These are phyloP conservation scores for Galium porrigens DNA, from an alignment of 305 asterid genomes.

Conservation along the genomic window DNA sequence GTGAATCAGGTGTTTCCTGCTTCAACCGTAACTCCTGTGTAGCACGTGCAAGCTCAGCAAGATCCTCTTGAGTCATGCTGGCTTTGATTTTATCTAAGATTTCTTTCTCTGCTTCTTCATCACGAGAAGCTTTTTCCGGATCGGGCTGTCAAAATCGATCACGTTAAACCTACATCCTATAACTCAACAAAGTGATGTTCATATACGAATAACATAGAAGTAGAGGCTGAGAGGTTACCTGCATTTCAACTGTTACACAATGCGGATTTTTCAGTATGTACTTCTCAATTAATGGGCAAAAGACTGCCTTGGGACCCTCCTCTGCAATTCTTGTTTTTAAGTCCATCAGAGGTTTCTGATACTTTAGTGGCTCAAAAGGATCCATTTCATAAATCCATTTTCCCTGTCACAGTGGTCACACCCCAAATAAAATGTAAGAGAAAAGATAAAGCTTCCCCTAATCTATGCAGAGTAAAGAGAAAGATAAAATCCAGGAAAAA, in stretches of 20 bases:
- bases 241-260: constrained; percentile 85
- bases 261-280: constrained; percentile 69
- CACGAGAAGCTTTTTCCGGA: constrained; percentile 78
- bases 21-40: constrained; percentile 73
- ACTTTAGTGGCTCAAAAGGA: constrained; percentile 84
- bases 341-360: constrained; percentile 67
- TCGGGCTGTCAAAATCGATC: constrained; percentile 57
- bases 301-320: constrained; percentile 89
- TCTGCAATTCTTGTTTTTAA: constrained; percentile 79
- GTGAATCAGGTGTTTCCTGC: constrained; percentile 97
- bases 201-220: background rate
- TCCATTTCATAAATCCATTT: constrained; percentile 95
- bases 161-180: background rate
- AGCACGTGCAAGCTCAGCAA: constrained; percentile 90
- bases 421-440: constrained; percentile 14
- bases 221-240: constrained; percentile 32
- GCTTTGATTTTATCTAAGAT: constrained; percentile 56
- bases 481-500: constrained; percentile 9
- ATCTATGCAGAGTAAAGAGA: background rate
- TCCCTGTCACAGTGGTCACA: constrained; percentile 31
- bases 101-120: constrained; percentile 71
- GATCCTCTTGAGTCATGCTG: constrained; percentile 86
- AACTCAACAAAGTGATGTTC: background rate
- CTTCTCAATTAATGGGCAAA: constrained; percentile 74
- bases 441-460: background rate